Percentiles rank a stretch among this genome's conserved stretches.
Evolutionary conservation across 192 early-diverging fungal genomes (phyloP).

Genomic region (Coemansia sp.): DNA sequence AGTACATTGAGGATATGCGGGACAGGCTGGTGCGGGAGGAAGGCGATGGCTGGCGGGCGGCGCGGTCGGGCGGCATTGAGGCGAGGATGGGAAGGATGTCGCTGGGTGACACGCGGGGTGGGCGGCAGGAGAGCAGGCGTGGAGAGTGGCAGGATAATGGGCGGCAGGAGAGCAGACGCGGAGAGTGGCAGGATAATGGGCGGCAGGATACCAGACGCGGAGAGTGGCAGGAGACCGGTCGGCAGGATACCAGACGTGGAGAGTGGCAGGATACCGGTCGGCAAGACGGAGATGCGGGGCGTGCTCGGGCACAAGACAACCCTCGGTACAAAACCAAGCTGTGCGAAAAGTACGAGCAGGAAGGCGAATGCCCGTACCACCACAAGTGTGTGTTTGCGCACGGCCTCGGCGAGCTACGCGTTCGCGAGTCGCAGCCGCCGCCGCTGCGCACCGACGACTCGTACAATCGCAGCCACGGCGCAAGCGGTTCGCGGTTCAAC

Average conservation of each 20-base stretch:
- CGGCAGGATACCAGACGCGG: not conserved
- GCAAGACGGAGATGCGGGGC: not conserved
- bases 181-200: not conserved
- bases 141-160: too few relatives aligned
- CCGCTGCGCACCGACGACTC: not conserved
- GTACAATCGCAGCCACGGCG: slow-evolving; percentile 23
- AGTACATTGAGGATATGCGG: not conserved
- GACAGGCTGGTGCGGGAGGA: slow-evolving; percentile 29
- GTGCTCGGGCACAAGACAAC: slow-evolving; percentile 57
- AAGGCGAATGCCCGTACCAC: slow-evolving; percentile 89
- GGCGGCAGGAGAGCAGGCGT: not conserved
- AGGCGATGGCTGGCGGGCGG: slow-evolving; percentile 32
- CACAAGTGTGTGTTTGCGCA: slow-evolving; percentile 94
- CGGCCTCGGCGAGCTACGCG: slow-evolving; percentile 54
- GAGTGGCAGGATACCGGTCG: not conserved
- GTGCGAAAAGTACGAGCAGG: slow-evolving; percentile 80
- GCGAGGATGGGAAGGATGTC: slow-evolving; percentile 24
- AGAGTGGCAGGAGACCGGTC: not conserved
- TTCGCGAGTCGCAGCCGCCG: slow-evolving; percentile 43
- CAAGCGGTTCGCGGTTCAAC: slow-evolving; percentile 29
- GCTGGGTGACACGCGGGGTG: slow-evolving; percentile 10
- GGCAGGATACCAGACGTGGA: not conserved
- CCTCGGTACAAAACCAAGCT: slow-evolving; percentile 86
- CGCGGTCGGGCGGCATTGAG: slow-evolving; percentile 23
- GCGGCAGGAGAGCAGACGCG: not conserved